These are phyloP conservation scores for Phytophthora tubulina DNA, from an alignment of 352 stramenopile species.

Conservation along the genomic window DNA sequence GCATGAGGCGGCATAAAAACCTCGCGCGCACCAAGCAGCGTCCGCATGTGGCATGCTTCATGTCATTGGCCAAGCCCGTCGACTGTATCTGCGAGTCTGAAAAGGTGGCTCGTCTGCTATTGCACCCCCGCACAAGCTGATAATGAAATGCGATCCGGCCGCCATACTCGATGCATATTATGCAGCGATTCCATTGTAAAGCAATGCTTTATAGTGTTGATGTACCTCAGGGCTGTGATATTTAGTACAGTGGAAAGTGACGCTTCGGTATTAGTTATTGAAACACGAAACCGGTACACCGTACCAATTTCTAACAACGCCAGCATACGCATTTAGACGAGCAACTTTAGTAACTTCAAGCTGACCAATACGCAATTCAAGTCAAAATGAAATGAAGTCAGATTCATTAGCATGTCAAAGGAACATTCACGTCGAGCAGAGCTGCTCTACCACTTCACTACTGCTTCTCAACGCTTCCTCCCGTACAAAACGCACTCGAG, in stretches of 20 bases:
- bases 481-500: conserved; percentile 22
- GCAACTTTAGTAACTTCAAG: conserved; percentile 31
- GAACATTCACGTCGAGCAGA: conserved; percentile 23
- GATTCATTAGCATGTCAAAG: conserved; percentile 12
- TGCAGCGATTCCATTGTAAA: too few species aligned
- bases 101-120: conserved; percentile 14
- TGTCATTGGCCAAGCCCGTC: conserved; percentile 23
- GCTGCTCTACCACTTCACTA: conserved; percentile 38
- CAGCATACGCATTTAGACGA: conserved; percentile 4
- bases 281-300: neutral
- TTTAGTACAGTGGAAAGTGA: neutral
- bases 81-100: conserved; percentile 13
- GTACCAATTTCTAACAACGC: neutral
- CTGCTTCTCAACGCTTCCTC: conserved; percentile 26
- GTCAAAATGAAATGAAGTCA: conserved; percentile 22
- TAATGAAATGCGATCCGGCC: neutral
- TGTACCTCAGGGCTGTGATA: neutral
- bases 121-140: neutral
- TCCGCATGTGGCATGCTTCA: conserved; percentile 14
- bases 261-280: conserved; percentile 19
- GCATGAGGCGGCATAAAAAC: conserved; percentile 37
- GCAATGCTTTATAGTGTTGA: neutral
- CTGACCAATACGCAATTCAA: conserved; percentile 15
- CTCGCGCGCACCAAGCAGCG: conserved; percentile 23
- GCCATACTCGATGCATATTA: neutral